Evolutionary conservation across 176 grass and related monocot genomes (phyloP).

Genomic region (Dactylis glomerata): DNA sequence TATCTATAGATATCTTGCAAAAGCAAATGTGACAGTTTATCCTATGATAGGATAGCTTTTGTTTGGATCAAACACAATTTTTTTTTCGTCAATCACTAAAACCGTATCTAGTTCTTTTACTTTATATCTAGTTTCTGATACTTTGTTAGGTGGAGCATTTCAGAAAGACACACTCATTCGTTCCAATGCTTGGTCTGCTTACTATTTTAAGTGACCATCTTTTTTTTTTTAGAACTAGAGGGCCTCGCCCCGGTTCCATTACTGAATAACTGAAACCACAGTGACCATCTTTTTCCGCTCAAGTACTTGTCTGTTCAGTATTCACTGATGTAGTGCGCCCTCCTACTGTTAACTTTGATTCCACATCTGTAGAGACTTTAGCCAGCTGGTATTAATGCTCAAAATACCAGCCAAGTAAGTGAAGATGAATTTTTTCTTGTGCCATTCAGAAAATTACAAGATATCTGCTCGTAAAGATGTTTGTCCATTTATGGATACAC

Average conservation of each 20-base stretch:
- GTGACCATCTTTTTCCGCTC: background rate
- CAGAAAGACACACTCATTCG: background rate
- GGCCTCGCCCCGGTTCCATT: too few relatives aligned
- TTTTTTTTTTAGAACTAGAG: too few relatives aligned
- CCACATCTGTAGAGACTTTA: background rate
- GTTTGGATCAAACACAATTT: background rate
- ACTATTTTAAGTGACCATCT: background rate
- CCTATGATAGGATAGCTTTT: background rate
- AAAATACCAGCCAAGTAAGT: background rate
- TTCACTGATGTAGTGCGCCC: background rate
- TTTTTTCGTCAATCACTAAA: background rate
- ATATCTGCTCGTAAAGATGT: background rate
- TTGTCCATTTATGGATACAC: background rate
- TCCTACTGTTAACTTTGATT: background rate
- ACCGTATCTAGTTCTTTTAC: conserved; percentile 7
- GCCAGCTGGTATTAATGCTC: background rate
- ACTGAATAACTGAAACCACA: too few relatives aligned
- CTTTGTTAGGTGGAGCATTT: conserved; percentile 25
- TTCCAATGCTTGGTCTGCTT: background rate
- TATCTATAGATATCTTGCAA: conserved; percentile 20
- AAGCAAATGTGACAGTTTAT: conserved; percentile 12
- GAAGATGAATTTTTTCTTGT: background rate
- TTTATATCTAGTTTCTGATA: conserved; percentile 7
- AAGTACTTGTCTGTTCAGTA: background rate
- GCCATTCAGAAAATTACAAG: background rate